A percentile compares a stretch with the other conserved stretches of the same genome.
These are phyloP conservation scores for Amanita fuliginea DNA, from an alignment of 768 basidiomycete genomes.

Conservation along the genomic window DNA sequence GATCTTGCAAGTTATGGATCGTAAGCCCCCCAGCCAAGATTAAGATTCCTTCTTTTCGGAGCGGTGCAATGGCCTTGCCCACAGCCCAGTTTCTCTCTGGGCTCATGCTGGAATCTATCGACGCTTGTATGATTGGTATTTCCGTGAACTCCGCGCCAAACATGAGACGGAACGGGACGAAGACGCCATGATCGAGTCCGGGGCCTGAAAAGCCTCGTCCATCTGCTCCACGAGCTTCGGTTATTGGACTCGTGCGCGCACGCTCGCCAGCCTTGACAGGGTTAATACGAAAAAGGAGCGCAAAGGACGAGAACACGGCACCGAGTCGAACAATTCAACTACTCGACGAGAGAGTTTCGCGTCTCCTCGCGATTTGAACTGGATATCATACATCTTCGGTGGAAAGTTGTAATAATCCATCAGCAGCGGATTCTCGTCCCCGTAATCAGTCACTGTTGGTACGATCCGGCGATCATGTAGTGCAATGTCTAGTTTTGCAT, in stretches of 20 bases:
- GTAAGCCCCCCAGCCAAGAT: conserved; percentile 63
- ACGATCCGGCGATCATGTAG: background rate
- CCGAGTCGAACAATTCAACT: conserved; percentile 49
- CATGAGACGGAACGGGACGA: conserved; percentile 72
- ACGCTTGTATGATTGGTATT: conserved; percentile 63
- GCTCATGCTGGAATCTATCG: conserved; percentile 48
- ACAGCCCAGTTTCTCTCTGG: conserved; percentile 55
- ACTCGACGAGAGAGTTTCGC: conserved; percentile 42
- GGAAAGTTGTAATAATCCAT: conserved; percentile 70
- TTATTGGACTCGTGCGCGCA: conserved; percentile 35
- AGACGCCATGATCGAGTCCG: conserved; percentile 73
- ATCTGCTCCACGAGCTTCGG: conserved; percentile 51
- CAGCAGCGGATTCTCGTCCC: conserved; percentile 62
- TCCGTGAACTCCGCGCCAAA: conserved; percentile 53
- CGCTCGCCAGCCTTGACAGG: conserved; percentile 31
- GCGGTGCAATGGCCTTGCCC: conserved; percentile 46
- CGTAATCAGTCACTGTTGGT: conserved; percentile 55
- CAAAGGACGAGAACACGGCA: conserved; percentile 8
- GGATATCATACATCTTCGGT: conserved; percentile 43
- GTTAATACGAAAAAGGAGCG: background rate
- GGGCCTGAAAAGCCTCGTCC: conserved; percentile 55
- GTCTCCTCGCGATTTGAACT: conserved; percentile 63
- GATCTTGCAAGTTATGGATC: conserved; percentile 55
- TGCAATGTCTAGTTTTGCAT: conserved; percentile 8
- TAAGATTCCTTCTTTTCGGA: conserved; percentile 56